These are phyloP conservation scores for Fagus sylvatica DNA, from an alignment of 306 rosid species.

Conservation along the genomic window DNA sequence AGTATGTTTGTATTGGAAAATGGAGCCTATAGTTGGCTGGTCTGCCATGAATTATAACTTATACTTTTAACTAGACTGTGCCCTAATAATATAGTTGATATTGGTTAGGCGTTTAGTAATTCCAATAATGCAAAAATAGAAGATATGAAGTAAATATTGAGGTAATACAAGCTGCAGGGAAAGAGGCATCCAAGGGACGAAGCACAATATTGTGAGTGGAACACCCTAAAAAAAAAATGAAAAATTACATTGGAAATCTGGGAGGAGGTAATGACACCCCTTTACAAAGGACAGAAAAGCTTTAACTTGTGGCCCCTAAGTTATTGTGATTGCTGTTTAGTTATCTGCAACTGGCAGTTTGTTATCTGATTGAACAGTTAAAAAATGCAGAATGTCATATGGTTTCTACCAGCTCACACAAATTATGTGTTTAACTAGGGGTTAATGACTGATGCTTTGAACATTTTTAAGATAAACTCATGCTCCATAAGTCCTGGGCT, in stretches of 20 bases:
- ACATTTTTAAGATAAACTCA: slow-evolving; percentile 4
- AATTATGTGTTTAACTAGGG: background rate
- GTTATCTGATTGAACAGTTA: background rate
- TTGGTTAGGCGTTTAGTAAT: background rate
- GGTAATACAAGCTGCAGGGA: background rate
- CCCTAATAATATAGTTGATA: background rate
- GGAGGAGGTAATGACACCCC: background rate
- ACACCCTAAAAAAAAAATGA: background rate
- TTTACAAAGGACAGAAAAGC: background rate
- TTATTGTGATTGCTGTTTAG: background rate
- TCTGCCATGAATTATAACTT: background rate
- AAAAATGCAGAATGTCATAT: background rate
- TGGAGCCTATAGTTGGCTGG: background rate
- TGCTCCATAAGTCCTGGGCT: slow-evolving; percentile 8
- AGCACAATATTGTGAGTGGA: background rate
- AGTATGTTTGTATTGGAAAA: background rate
- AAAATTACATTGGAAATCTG: background rate
- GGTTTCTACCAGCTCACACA: background rate
- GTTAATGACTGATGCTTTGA: background rate
- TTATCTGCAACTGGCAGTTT: background rate
- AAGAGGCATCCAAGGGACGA: background rate
- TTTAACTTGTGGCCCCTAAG: background rate
- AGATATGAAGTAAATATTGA: slow-evolving; percentile 1
- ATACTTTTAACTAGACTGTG: background rate
- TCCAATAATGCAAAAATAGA: background rate